Percentiles rank a stretch among this genome's conserved stretches.
phyloP scores from a whole-genome alignment of 2,329 filamentous ascomycete genomes.

The Aureobasidium leucospermi region DNA sequence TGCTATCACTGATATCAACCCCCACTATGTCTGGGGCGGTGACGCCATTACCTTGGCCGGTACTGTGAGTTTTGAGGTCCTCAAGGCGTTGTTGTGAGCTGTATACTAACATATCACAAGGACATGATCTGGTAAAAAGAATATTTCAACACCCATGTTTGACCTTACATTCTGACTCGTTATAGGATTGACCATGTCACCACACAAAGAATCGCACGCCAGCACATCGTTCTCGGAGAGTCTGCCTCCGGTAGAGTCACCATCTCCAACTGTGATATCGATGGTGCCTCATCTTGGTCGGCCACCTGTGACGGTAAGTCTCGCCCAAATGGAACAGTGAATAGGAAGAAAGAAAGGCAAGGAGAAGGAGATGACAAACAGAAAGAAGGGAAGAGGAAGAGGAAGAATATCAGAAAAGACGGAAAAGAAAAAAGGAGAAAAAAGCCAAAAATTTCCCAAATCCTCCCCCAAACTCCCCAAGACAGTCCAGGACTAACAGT shows the following conservation, averaged over 20 bases:
- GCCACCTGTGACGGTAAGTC: slow-evolving; percentile 44
- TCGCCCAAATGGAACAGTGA: no score
- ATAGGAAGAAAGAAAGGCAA: no score
- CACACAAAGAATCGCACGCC: slow-evolving; percentile 48
- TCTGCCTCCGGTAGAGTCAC: slow-evolving; percentile 48
- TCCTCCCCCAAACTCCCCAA: no score
- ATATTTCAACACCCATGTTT: no score
- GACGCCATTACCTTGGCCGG: slow-evolving; percentile 26
- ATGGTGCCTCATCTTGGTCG: slow-evolving; percentile 48
- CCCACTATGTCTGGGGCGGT: slow-evolving; percentile 27
- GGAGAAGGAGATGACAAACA: no score
- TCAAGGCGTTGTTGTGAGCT: background rate
- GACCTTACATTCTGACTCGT: no score
- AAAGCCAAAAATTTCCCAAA: no score
- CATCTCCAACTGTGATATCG: slow-evolving; percentile 54
- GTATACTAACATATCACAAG: background rate
- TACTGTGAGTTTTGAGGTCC: slow-evolving; percentile 13
- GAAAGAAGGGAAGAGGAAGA: no score
- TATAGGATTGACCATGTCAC: background rate
- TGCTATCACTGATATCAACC: slow-evolving; percentile 27
- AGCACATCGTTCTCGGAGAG: slow-evolving; percentile 54
- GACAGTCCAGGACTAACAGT: no score
- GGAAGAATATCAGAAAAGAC: no score
- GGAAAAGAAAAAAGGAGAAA: no score
- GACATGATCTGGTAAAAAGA: slow-evolving; percentile 3